These are phyloP conservation scores for Aureobasidium subglaciale DNA, from an alignment of 2,329 filamentous ascomycete genomes.

Conservation along the genomic window DNA sequence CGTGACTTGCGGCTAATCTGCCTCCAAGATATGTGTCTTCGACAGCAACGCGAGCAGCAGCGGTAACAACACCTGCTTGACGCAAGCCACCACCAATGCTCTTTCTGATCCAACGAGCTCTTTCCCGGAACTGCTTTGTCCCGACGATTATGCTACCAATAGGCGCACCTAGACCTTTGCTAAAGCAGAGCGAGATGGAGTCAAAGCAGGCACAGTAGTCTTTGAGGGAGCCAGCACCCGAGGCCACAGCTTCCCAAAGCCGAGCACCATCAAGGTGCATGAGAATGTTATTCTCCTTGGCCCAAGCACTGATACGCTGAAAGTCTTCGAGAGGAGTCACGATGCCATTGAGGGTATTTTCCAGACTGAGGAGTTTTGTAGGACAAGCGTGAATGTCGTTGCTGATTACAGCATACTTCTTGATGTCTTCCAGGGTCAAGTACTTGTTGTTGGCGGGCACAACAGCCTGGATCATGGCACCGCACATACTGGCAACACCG, in stretches of 20 bases:
- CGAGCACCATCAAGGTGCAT: conserved; percentile 75
- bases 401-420: conserved; percentile 55
- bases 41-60: conserved; percentile 67
- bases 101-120: conserved; percentile 71
- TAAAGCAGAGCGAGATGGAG: conserved; percentile 70
- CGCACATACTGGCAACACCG: conserved; percentile 63
- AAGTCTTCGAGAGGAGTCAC: conserved; percentile 71
- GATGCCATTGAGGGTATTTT: conserved; percentile 77
- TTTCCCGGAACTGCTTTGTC: conserved; percentile 51
- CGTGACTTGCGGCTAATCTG: conserved; percentile 54
- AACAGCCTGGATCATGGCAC: conserved; percentile 62
- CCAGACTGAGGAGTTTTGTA: conserved; percentile 72
- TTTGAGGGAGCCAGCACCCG: conserved; percentile 58
- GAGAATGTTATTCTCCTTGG: conserved; percentile 52
- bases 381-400: conserved; percentile 73
- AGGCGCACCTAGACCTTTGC: conserved; percentile 74
- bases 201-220: conserved; percentile 66
- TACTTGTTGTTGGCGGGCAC: conserved; percentile 64
- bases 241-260: conserved; percentile 72
- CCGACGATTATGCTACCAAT: conserved; percentile 69
- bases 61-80: conserved; percentile 68
- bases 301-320: conserved; percentile 63
- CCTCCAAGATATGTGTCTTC: conserved; percentile 72
- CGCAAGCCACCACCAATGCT: conserved; percentile 71
- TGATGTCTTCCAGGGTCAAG: conserved; percentile 69